Conservation (phyloP, 208 protist species). For the Phytomonas francai region DNA sequence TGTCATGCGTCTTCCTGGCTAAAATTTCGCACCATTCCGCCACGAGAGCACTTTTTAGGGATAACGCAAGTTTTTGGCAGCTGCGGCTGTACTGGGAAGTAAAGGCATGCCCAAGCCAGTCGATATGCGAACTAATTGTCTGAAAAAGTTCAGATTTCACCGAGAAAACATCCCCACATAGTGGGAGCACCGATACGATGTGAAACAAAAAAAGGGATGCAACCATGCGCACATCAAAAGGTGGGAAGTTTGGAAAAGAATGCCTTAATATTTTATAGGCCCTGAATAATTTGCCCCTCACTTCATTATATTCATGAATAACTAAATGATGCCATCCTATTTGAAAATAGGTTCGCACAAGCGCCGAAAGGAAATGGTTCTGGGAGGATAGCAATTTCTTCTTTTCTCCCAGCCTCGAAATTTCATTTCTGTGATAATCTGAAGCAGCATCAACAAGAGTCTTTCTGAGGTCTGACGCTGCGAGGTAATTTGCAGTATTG, state of each 20-base stretch:
- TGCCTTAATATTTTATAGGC: conserved; percentile 22
- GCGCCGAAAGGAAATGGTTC: not conserved
- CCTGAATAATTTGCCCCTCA: conserved; percentile 29
- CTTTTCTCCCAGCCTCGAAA: conserved; percentile 15
- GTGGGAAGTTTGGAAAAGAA: conserved; percentile 25
- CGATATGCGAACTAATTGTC: conserved; percentile 21
- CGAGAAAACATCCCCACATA: conserved; percentile 27
- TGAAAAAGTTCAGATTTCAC: conserved; percentile 24
- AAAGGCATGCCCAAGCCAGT: conserved; percentile 35
- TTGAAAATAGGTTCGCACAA: conserved; percentile 36
- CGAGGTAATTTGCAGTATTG: conserved; percentile 13
- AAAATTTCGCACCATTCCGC: conserved; percentile 47
- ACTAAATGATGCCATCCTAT: conserved; percentile 59
- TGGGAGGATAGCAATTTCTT: conserved; percentile 4
- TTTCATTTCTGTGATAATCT: conserved; percentile 22
- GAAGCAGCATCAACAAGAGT: conserved; percentile 13
- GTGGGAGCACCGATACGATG: conserved; percentile 25
- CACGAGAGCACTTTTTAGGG: conserved; percentile 31
- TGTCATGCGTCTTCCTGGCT: conserved; percentile 19
- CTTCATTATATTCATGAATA: conserved; percentile 29
- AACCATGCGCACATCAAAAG: conserved; percentile 34
- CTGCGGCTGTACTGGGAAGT: conserved; percentile 15
- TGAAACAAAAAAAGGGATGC: conserved; percentile 46
- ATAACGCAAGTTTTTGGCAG: conserved; percentile 27
- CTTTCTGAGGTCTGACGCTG: conserved; percentile 12